Evolutionary conservation across 371 early-diverging fungal genomes (phyloP), one percentile per base, ranked within the genome.

Genomic region (Lichtheimia ornata): DNA sequence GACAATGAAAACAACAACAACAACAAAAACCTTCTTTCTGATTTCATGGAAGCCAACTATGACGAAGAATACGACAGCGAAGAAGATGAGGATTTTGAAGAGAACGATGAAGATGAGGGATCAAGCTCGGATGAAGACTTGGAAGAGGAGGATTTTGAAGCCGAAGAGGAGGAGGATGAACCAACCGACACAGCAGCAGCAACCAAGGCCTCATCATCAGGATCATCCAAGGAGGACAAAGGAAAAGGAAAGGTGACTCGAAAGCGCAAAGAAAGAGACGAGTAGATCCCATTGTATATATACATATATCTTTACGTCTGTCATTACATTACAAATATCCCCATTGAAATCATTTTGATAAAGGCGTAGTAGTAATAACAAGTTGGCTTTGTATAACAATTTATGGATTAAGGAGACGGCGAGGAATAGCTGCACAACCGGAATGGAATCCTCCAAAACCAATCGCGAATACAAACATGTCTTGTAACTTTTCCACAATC

Each of bases 81-180:
- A 58, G 55, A 30, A 20, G 53, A 56, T 42, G 58, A 63, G 17
- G 60, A 50, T 17, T 66, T 67, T 53, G 56, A 60, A 60, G 45
- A 20, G 15, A 69, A 69, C n/a, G 35, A 47, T 47, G n/a, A 47
- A n/a, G 47, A 47, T 5, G 79, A 78, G 7, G 75, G 63, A 18
- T 44, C 45, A 14, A 56, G 47, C 25, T 35, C 40, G 7, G 79
- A 79, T 17, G 74, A 62, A 4, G 66, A 67, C 3, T 71, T 66
- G 4, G 69, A 69, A 20, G 69, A 77, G 0, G 71, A 77, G 5
- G 70, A 65, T 1, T 63, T 68, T 3, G 63, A 65, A 4, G 72
- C 70, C 3, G 71, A 77, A 7, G 69, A 70, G 3, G 63, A 65
- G 0, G 66, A 66, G 0, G 59, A 66, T 14, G 63, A 50, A 20